phyloP scores from a whole-genome alignment of 2,329 filamentous ascomycete species.

The Venturia aucupariae region DNA sequence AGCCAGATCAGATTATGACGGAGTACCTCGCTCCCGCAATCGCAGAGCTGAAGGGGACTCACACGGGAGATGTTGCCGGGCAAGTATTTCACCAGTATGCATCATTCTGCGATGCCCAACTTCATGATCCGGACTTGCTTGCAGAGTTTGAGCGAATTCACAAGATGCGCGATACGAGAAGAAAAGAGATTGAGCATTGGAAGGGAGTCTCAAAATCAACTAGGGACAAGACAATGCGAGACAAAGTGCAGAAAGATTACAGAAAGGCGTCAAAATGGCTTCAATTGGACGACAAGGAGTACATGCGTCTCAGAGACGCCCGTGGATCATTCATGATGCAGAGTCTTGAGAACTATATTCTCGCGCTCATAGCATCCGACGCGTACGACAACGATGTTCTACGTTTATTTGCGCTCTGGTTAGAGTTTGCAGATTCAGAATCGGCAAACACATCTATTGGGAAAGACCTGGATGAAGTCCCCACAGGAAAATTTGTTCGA shows the following conservation, averaged over 20 bases:
- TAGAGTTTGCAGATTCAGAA: conserved; percentile 71
- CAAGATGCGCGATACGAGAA: conserved; percentile 70
- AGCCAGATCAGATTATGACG: conserved; percentile 80
- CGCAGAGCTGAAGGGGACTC: conserved; percentile 62
- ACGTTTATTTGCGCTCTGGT: conserved; percentile 88
- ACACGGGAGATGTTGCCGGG: conserved; percentile 64
- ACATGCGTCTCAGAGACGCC: conserved; percentile 65
- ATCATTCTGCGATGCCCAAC: conserved; percentile 85
- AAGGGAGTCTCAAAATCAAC: conserved; percentile 38
- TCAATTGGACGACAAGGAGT: conserved; percentile 80
- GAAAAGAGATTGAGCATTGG: conserved; percentile 64
- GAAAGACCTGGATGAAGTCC: conserved; percentile 61
- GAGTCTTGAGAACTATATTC: conserved; percentile 86
- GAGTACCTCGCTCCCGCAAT: conserved; percentile 80
- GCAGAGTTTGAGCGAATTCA: conserved; percentile 78
- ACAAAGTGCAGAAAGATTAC: conserved; percentile 46
- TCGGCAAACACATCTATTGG: conserved; percentile 69
- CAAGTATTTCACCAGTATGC: conserved; percentile 93
- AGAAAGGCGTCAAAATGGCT: conserved; percentile 78
- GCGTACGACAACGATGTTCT: conserved; percentile 82
- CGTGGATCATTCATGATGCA: conserved; percentile 77
- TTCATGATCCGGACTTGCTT: conserved; percentile 74
- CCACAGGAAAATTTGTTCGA: conserved; percentile 83
- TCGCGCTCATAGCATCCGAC: conserved; percentile 76
- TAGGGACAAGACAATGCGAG: conserved; percentile 15